Base-by-base conservation (phyloP, 2,329 filamentous ascomycete genomes). In the Colletotrichum sp. region DNA sequence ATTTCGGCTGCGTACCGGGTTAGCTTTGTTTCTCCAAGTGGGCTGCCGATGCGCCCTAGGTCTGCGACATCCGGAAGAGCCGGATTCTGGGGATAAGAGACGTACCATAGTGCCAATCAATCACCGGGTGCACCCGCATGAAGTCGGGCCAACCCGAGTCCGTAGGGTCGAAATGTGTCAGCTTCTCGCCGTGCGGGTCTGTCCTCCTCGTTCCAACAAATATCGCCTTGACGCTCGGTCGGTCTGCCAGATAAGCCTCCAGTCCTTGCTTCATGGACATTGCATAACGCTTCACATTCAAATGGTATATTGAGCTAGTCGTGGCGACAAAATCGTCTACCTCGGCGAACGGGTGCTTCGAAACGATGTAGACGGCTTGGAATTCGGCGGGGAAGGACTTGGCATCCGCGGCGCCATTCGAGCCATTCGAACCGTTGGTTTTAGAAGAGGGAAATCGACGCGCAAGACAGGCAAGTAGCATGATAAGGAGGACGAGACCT, bases 91-190 rank as follows among this genome's bases (percentile, higher is more conserved):
- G 44, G 18, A 24, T 3, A 12, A 15, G n/a, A 36, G 24, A 69
- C 78, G 32, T 74, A 80, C 77, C 91, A 84, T 98, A 98, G 84
- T 97, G 95, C 97, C 97, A 99, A 85, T 99, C 97, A 82, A 99
- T 96, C 12, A 99, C 95, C 0, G 97, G 96, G 85, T 99, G 96
- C 76, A 99, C 90, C 75, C 97, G 92, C 93, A 99, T 96, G 81
- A 99, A 98, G 59, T 89, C 87, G 44, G 97, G 97, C 97, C 97
- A 99, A 3, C 94, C 96, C 44, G 90, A 88, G 85, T 99, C 97
- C 6, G 97, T 99, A 67, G 90, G 91, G 82, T 98, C 95, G 82
- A 99, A 99, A 85, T 95, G 92, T 52, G 91, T 94, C 80, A 99
- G 84, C 18, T 90, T 88, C 79, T 92, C 93, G 63, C 96, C 95